Base-by-base conservation (phyloP, 2,329 filamentous ascomycete species). In the Aspergillus brunneoviolaceus region DNA sequence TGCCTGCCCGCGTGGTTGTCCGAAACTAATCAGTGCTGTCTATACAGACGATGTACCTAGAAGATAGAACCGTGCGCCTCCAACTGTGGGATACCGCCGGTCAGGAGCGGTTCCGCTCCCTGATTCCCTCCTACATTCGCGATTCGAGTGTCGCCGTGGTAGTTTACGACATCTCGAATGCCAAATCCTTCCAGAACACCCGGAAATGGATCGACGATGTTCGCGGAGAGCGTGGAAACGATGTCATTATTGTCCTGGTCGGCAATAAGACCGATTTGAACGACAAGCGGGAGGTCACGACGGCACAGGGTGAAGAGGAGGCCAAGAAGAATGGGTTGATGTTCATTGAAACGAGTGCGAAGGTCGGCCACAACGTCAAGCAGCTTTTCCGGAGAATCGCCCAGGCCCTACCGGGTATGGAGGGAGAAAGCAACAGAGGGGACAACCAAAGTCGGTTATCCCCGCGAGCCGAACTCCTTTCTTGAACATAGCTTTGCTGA, bases 181-280 rank as follows among this genome's bases (percentile, higher is more conserved):
- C 90, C 65, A 97, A 98, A 80, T 96, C 92, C 25, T 99, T 99
- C 82, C 90, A 97, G 76, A 97, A 99, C 80, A 99, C 95, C 57
- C 88, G 93, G 73, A 99, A 99, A 84, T 99, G 96, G 95, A 96
- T 99, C 67, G 95, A 99, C 75, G 95, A 99, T 74, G 95, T 99
- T 60, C 87, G 95, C 63, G 94, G 93, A 55, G 95, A 99, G 82
- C 87, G 95, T 72, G 95, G 95, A 55, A 96, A 96, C 82, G 95
- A 99, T 79, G 96, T 99, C 62, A 99, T 99, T 71, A 98, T 99
- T 71, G 95, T 99, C 51, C 82, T 99, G 51, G 96, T 99, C 45
- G 95, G 95, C 67, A 99, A 99, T 84, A 99, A 99, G 87, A 99
- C 95, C 49, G 95, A 99, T 84, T 79, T 99, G 77, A 96, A 95